Evolutionary conservation across 768 basidiomycete genomes (phyloP), one percentile per base, ranked within the genome.

Genomic region (Epithele typhae): DNA sequence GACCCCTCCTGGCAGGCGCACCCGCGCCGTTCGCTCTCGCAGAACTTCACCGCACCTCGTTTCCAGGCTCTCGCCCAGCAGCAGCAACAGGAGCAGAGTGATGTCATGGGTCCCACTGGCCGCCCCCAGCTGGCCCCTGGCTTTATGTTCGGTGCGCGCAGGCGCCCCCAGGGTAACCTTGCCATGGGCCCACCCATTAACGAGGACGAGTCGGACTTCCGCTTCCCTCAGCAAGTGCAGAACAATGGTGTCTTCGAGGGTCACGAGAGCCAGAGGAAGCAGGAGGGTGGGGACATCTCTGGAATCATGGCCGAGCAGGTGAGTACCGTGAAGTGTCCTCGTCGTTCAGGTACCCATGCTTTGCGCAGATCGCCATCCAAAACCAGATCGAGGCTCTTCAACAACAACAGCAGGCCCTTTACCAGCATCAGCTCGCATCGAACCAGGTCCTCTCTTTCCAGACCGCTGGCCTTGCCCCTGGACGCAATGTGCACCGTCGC

Each of bases 241-340:
- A 62, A 61, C 49, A 53, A 62, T 48, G 54, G 60, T 34, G 60
- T 54, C 51, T 65, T 68, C 50, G 54, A 54, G 37, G 54, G 60
- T 15, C 55, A 61, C 51, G 25, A 62, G 59, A 40, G 45, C 18
- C 78, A 79, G 55, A 71, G 82, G 52, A 80, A 82, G 63, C 82
- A 87, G 39, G 77, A 75, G 45, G 63, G 66, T 21, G 84, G 82
- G 42, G 92, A 95, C 62, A 81, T 93, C 46, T 80, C 79, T 25
- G 88, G 88, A 21, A 87, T 94, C 46, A 93, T 97, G 91, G 92
- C 92, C 5, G 92, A 97, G 66, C 95, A 97, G 78, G 92, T 91
- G 54, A 51, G 70, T 51, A 6, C 15, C 35, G 18, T n/a, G 12
- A 8, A 6, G 8, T 36, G 35, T n/a, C 12, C 18, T 7, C 18